Conservation (phyloP, 169 alveolate genomes). For the Plasmodium coatneyi region DNA sequence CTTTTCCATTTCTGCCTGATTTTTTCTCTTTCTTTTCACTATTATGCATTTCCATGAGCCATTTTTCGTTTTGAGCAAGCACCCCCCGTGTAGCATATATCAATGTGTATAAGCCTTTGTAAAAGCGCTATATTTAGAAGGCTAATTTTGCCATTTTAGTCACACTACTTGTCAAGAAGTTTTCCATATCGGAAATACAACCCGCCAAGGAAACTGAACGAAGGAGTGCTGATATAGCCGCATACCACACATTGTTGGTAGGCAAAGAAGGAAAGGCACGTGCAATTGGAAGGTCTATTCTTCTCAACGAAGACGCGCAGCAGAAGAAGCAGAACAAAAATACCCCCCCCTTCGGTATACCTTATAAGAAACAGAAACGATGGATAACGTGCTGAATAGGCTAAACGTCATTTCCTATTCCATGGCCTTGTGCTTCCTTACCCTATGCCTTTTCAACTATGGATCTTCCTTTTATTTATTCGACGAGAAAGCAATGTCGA, state of each 20-base stretch:
- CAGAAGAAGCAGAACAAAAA: not conserved
- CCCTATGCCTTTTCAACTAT: constrained; percentile 41
- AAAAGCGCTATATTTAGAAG: not conserved
- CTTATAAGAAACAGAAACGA: not conserved
- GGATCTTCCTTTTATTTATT: constrained; percentile 73
- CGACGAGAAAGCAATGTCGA: constrained; percentile 40
- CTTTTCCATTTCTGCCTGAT: not conserved
- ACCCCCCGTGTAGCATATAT: not conserved
- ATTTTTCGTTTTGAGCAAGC: not conserved
- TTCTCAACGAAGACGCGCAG: not conserved
- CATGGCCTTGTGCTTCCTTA: constrained; percentile 57
- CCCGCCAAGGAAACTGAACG: not conserved
- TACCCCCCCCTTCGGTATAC: not conserved
- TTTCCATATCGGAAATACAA: not conserved
- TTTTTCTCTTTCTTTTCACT: not conserved
- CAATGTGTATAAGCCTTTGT: not conserved
- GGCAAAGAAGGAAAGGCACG: not conserved
- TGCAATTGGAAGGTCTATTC: not conserved
- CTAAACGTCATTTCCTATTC: constrained; percentile 60
- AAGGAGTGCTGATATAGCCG: not conserved
- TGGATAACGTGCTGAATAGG: constrained; percentile 54
- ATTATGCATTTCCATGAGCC: not conserved
- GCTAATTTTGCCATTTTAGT: not conserved
- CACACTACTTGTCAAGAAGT: not conserved
- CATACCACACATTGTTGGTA: not conserved